Base-by-base conservation (phyloP, 2,329 filamentous ascomycete genomes). In the Aspergillus fijiensis region DNA sequence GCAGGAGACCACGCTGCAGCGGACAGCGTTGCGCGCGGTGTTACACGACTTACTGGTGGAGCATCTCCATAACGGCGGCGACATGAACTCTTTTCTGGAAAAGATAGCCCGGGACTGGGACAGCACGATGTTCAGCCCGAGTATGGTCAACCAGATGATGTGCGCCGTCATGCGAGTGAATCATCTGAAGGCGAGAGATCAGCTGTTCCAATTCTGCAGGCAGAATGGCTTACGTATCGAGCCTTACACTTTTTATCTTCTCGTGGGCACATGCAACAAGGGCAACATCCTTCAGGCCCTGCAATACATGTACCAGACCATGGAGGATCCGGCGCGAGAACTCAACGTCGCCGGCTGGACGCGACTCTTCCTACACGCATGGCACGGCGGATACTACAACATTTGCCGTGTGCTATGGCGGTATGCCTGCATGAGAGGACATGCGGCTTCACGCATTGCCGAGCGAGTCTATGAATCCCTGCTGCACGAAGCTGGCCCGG, bases 351-450 rank as follows among this genome's bases (percentile, higher is more conserved):
- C 64, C 4, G 74, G 70, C 1, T 77, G 73, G 60, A 70, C 77
- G 29, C 65, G 68, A 14, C 69, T 83, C 16, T 82, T 82, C 55
- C 59, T 73, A 19, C 65, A 74, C n/a, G 79, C 79, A 6, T 79
- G 74, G 72, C 69, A 68, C 21, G 62, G 60, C 49, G 69, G 68
- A 23, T 64, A 69, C 39, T 77, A 77, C 62, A 82, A 81, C 56
- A 66, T 78, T 11, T 77, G 75, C 54, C 76, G 77, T 11, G 78
- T 82, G 9, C 61, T 82, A 5, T 83, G 81, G 81, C 71, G 72
- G 61, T 80, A 81, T 67, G 77, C 79, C 5, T 82, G 80, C 62
- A 70, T 81, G 58, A 55, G 72, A 16, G 69, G 69, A 9, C 47
- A 51, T 11, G 74, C 75, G 11, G 60, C 60, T 27, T 29, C 27